Percentiles rank a stretch among this genome's conserved stretches.
Conservation (phyloP, 306 rosid species). For the Aeschynomene evenia region DNA sequence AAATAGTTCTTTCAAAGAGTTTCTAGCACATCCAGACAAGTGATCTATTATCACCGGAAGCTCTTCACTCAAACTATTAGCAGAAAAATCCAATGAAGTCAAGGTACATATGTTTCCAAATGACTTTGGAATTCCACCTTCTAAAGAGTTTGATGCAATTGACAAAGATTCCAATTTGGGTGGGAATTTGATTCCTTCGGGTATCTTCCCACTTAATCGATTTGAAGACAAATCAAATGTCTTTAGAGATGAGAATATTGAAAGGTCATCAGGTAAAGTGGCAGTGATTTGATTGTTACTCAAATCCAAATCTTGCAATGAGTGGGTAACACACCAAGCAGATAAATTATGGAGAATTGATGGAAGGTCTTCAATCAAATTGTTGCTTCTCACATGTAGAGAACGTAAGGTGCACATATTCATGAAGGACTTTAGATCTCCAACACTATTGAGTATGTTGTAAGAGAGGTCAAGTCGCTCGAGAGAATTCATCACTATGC, state of each 20-base stretch:
- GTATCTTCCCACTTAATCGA: not conserved
- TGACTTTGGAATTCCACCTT: not conserved
- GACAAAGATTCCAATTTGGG: not conserved
- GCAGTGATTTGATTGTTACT: not conserved
- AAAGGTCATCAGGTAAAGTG: not conserved
- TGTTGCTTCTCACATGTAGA: not conserved
- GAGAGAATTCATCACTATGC: not conserved
- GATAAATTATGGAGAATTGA: not conserved
- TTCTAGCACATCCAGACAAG: not conserved
- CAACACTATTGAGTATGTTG: not conserved
- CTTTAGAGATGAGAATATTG: not conserved
- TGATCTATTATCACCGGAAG: not conserved
- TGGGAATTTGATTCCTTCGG: not conserved
- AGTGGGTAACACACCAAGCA: not conserved
- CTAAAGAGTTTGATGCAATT: not conserved
- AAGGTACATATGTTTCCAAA: not conserved
- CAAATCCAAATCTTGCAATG: conserved; percentile 2
- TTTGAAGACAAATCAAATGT: not conserved
- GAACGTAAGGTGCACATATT: not conserved
- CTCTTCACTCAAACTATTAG: not conserved
- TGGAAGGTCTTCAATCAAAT: not conserved
- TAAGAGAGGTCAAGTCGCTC: not conserved
- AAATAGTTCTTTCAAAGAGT: not conserved
- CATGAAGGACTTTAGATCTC: not conserved
- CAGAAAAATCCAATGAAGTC: not conserved